Conservation (phyloP, 2,329 filamentous ascomycete genomes). For the Arthrobotrys sphaeroides region DNA sequence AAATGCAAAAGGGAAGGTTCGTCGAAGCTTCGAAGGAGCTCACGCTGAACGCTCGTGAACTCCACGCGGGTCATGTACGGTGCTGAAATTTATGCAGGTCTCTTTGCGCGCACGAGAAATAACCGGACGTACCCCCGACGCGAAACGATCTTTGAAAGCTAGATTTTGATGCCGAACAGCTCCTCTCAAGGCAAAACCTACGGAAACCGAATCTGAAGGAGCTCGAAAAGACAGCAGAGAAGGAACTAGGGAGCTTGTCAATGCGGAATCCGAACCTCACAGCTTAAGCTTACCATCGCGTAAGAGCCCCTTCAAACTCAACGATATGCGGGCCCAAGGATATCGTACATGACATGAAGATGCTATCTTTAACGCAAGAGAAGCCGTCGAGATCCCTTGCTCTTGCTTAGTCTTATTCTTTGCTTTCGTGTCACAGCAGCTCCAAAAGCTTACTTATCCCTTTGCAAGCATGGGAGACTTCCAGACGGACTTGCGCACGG, state of each 20-base stretch:
- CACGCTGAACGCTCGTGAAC: slow-evolving; percentile 10
- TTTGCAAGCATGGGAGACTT: slow-evolving; percentile 39
- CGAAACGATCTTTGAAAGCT: not conserved
- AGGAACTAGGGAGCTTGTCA: slow-evolving; percentile 1
- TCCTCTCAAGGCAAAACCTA: not conserved
- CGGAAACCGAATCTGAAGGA: slow-evolving; percentile 29
- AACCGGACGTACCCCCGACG: slow-evolving; percentile 36
- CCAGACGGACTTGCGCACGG: slow-evolving; percentile 48
- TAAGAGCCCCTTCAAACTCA: slow-evolving; percentile 22
- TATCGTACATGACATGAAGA: not conserved
- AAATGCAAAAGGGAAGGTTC: slow-evolving; percentile 15
- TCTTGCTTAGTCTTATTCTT: slow-evolving; percentile 16
- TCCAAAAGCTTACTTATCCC: slow-evolving; percentile 39
- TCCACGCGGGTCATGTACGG: slow-evolving; percentile 17
- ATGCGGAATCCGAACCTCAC: not conserved
- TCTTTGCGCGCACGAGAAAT: slow-evolving; percentile 42
- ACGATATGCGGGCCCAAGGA: not conserved
- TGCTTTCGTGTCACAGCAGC: slow-evolving; percentile 26
- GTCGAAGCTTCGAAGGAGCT: slow-evolving; percentile 43
- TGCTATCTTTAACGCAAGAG: slow-evolving; percentile 19
- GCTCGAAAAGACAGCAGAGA: slow-evolving; percentile 20
- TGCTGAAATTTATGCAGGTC: slow-evolving; percentile 22
- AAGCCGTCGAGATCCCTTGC: slow-evolving; percentile 6
- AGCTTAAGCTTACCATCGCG: slow-evolving; percentile 17
- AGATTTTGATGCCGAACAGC: not conserved